Percentiles rank a stretch among this genome's conserved stretches.
Evolutionary conservation across 1,284 basidiomycete genomes (phyloP).

Genomic region (Ustilago tritici): DNA sequence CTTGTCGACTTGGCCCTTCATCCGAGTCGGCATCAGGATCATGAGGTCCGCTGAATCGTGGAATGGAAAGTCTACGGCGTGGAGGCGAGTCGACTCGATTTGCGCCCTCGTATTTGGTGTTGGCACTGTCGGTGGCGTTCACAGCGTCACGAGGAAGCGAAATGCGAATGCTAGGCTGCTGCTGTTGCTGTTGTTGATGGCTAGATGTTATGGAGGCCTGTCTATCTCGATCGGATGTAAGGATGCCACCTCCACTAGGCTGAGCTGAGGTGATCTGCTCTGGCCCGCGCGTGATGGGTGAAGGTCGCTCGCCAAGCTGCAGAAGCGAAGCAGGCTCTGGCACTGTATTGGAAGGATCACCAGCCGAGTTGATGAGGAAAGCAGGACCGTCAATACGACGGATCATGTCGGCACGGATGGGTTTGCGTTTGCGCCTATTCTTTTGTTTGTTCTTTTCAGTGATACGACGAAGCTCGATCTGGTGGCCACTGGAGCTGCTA

Average conservation of each 20-base stretch:
- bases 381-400: slow-evolving; percentile 66
- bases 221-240: slow-evolving; percentile 15
- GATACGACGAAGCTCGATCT: slow-evolving; percentile 33
- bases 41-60: slow-evolving; percentile 36
- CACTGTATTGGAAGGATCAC: slow-evolving; percentile 44
- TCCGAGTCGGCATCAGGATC: slow-evolving; percentile 38
- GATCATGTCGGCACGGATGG: slow-evolving; percentile 67
- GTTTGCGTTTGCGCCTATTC: slow-evolving; percentile 49
- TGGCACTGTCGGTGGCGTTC: not conserved
- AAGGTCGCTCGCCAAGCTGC: not conserved
- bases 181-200: not conserved
- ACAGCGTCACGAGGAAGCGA: slow-evolving; percentile 24
- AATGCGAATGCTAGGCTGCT: slow-evolving; percentile 47
- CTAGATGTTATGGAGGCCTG: slow-evolving; percentile 13
- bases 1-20: slow-evolving; percentile 2
- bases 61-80: slow-evolving; percentile 36
- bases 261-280: slow-evolving; percentile 15
- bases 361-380: slow-evolving; percentile 66
- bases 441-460: slow-evolving; percentile 48
- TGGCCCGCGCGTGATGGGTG: slow-evolving; percentile 17
- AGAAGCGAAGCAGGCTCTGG: slow-evolving; percentile 21
- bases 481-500: slow-evolving; percentile 50
- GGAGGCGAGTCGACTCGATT: not conserved
- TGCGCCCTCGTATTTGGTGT: not conserved
- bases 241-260: slow-evolving; percentile 28